Conservation (phyloP, 208 protist species). For the Lotmaria passim region DNA sequence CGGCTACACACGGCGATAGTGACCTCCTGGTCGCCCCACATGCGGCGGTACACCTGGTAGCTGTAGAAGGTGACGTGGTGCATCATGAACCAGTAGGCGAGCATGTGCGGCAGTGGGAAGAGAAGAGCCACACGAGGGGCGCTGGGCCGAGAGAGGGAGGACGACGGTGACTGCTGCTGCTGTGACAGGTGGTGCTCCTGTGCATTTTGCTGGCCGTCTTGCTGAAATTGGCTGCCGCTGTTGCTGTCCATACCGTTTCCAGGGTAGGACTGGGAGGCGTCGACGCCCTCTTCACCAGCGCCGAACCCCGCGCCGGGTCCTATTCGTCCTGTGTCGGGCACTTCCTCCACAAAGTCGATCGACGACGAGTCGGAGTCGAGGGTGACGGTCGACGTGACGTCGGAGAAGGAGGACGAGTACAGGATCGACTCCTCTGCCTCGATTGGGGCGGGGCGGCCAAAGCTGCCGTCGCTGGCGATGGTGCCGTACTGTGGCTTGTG, state of each 20-base stretch:
- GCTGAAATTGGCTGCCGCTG: neutral
- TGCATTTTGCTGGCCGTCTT: too few species aligned
- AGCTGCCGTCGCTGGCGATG: conserved; percentile 18
- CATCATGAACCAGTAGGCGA: conserved; percentile 68
- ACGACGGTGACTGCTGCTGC: neutral
- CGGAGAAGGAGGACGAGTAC: conserved; percentile 35
- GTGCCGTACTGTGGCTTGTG: conserved; percentile 26
- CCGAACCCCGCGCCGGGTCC: neutral
- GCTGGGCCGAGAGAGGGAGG: neutral
- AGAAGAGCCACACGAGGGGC: conserved; percentile 31
- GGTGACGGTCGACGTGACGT: conserved; percentile 22
- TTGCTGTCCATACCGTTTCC: conserved; percentile 1
- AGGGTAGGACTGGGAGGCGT: conserved; percentile 7
- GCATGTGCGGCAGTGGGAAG: conserved; percentile 42
- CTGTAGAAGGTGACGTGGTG: conserved; percentile 59
- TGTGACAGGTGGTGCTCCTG: neutral
- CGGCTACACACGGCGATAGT: conserved; percentile 67
- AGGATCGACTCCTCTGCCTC: conserved; percentile 20
- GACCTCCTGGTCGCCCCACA: conserved; percentile 50
- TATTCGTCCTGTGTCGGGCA: neutral
- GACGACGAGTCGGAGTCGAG: conserved; percentile 15
- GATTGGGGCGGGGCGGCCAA: conserved; percentile 11
- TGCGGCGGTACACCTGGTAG: conserved; percentile 49
- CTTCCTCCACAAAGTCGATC: conserved; percentile 23
- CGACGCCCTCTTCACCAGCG: neutral